A percentile compares a stretch with the other conserved stretches of the same genome.
These are phyloP conservation scores for Saposhnikovia divaricata DNA, from an alignment of 129 eudicot genomes.

Conservation along the genomic window DNA sequence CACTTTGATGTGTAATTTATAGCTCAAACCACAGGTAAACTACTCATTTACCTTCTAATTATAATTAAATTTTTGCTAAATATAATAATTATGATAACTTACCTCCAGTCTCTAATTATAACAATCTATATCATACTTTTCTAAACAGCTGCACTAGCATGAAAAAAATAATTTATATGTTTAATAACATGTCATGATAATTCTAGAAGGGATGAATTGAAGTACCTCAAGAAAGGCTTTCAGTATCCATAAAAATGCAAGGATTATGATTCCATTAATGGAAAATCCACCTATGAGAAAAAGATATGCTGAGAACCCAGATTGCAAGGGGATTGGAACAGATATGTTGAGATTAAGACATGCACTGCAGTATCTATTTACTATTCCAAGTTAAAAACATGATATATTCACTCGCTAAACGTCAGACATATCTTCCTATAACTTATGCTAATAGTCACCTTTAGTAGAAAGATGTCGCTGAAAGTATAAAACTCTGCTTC, in stretches of 20 bases:
- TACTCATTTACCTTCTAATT: background rate
- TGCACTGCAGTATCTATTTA: too few species aligned
- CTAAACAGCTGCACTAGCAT: background rate
- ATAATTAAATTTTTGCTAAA: background rate
- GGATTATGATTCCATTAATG: constrained; percentile 74
- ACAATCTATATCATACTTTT: background rate
- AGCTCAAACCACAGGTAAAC: background rate
- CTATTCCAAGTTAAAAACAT: too few species aligned
- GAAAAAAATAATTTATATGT: background rate
- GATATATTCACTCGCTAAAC: too few species aligned
- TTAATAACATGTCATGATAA: background rate
- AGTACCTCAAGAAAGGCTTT: constrained; percentile 87
- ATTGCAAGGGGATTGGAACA: too few species aligned
- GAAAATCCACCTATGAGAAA: constrained; percentile 77
- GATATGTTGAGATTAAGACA: too few species aligned
- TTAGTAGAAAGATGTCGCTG: too few species aligned
- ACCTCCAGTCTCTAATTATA: background rate
- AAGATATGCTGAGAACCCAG: too few species aligned
- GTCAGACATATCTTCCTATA: too few species aligned
- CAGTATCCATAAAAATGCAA: constrained; percentile 83
- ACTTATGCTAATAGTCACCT: too few species aligned
- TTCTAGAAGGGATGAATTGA: background rate
- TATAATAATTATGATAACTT: background rate
- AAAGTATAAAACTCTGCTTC: too few species aligned
- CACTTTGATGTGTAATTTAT: background rate